phyloP scores from a whole-genome alignment of 257 asterid genomes.

The Thymus mandschuricus region DNA sequence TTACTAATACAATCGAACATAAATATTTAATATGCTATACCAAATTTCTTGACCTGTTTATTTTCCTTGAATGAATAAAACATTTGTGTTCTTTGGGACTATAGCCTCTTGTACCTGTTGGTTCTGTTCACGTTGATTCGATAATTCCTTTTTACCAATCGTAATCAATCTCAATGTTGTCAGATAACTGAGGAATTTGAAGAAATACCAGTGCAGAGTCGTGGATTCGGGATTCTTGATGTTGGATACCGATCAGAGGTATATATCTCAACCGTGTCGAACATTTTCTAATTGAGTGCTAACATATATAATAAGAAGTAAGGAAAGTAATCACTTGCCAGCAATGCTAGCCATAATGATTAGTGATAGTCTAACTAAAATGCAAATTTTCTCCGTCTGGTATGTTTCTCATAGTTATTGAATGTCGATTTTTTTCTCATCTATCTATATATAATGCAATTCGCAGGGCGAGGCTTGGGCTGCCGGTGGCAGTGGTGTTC shows the following conservation, averaged over 20 bases:
- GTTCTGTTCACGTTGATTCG: constrained; percentile 1
- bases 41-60: not conserved
- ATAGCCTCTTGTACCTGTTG: not conserved
- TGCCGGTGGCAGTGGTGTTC: constrained; percentile 96
- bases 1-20: not conserved
- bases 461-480: constrained; percentile 97
- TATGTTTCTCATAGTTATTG: not conserved
- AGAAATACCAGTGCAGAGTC: constrained; percentile 37
- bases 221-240: constrained; percentile 39
- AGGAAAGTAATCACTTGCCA: constrained; percentile 12
- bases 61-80: constrained; percentile 1
- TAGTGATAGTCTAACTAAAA: not conserved
- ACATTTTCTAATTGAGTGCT: not conserved
- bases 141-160: not conserved
- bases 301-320: constrained; percentile 1
- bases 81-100: not conserved
- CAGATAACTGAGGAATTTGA: constrained; percentile 33
- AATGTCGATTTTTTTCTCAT: not conserved
- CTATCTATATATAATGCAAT: constrained; percentile 14
- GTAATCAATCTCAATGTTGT: not conserved
- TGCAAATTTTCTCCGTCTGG: too few species aligned
- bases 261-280: constrained; percentile 4
- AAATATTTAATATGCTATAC: constrained; percentile 7
- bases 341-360: not conserved
- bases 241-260: constrained; percentile 40